phyloP scores from a whole-genome alignment of 129 eudicot species.

The Ambrosia trifida region DNA sequence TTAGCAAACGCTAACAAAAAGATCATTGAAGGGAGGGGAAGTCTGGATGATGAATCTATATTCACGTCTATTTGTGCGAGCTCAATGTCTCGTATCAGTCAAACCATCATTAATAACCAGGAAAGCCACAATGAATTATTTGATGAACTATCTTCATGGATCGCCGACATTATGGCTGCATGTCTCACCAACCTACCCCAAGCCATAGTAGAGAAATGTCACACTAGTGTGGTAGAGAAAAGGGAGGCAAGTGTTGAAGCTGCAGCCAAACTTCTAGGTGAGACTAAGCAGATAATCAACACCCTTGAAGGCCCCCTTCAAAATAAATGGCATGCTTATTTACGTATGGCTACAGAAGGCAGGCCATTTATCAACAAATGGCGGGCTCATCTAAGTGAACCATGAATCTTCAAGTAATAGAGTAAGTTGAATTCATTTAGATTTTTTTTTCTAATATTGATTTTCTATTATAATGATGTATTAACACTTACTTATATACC shows the following conservation, averaged over 20 bases:
- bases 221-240: constrained; percentile 15
- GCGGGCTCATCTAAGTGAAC: constrained; percentile 7
- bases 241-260: constrained; percentile 29
- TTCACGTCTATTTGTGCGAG: constrained; percentile 15
- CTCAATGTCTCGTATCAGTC: constrained; percentile 41
- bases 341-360: not conserved
- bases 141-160: constrained; percentile 13
- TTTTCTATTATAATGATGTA: too few relatives aligned
- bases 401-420: too few relatives aligned
- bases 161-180: constrained; percentile 32
- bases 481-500: too few relatives aligned
- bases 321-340: not conserved
- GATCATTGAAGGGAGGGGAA: not conserved
- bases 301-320: constrained; percentile 1
- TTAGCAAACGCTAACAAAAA: not conserved
- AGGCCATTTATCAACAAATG: constrained; percentile 31
- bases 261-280: constrained; percentile 36
- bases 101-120: not conserved
- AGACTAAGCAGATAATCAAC: constrained; percentile 27
- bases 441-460: too few relatives aligned
- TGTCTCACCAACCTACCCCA: constrained; percentile 39
- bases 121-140: constrained; percentile 16
- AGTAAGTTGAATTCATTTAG: not conserved
- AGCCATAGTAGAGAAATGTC: constrained; percentile 32
- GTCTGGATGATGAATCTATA: not conserved